Percentiles rank a stretch among this genome's conserved stretches.
phyloP scores from a whole-genome alignment of 2,329 filamentous ascomycete species.

The Paraphaeosphaeria minitans region DNA sequence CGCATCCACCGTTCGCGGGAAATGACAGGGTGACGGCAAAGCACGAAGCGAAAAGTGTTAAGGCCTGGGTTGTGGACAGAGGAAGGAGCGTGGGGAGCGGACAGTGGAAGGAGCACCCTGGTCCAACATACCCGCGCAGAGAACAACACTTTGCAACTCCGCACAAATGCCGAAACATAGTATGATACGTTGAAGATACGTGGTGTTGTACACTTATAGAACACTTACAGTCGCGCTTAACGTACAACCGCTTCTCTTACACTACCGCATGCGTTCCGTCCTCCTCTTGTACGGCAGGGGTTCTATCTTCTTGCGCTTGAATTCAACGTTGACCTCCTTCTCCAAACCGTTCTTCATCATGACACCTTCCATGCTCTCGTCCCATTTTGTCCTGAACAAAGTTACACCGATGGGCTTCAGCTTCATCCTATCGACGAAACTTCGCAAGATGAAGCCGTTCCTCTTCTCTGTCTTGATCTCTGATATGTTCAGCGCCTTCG shows the following conservation, averaged over 20 bases:
- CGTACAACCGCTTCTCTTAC: conserved; percentile 7
- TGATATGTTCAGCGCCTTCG: conserved; percentile 36
- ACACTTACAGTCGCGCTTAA: conserved; percentile 19
- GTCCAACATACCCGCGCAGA: not conserved
- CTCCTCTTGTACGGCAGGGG: conserved; percentile 68
- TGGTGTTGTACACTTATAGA: conserved; percentile 24
- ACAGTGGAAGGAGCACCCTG: conserved; percentile 3
- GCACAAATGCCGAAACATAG: conserved; percentile 6
- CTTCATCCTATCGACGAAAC: conserved; percentile 71
- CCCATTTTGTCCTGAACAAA: conserved; percentile 89
- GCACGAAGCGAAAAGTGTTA: not conserved
- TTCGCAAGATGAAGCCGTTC: conserved; percentile 75
- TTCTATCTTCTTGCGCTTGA: conserved; percentile 78
- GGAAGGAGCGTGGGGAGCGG: not conserved
- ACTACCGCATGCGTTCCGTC: conserved; percentile 53
- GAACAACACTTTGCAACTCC: not conserved
- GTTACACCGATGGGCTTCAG: conserved; percentile 79
- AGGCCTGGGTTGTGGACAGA: not conserved
- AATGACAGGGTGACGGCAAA: not conserved
- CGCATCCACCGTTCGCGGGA: not conserved
- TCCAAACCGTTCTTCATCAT: conserved; percentile 79
- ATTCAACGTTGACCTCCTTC: conserved; percentile 76
- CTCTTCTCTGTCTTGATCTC: conserved; percentile 72
- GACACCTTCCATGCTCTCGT: conserved; percentile 82
- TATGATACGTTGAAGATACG: conserved; percentile 17